These are phyloP conservation scores for Umbilicaria muhlenbergii DNA, from an alignment of 495 filamentous ascomycete species.

Conservation along the genomic window DNA sequence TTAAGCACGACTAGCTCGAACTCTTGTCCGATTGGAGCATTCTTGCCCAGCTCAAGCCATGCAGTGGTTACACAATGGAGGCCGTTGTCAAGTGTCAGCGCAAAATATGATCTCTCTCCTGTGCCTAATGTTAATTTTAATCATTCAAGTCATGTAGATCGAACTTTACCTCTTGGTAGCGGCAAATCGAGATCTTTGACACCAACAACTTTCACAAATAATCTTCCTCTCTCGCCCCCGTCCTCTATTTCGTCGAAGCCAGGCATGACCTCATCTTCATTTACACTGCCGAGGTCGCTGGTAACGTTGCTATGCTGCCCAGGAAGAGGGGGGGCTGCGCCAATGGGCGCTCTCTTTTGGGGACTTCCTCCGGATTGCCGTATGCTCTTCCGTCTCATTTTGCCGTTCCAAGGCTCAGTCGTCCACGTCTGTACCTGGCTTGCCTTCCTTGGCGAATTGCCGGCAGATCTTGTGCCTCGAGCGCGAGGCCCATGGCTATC, in stretches of 20 bases:
- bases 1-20: constrained; percentile 95
- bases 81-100: constrained; percentile 89
- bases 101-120: constrained; percentile 86
- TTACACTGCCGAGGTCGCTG: constrained; percentile 39
- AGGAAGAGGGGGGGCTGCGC: constrained; percentile 66
- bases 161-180: constrained; percentile 63
- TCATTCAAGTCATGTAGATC: background rate
- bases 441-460: constrained; percentile 57
- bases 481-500: constrained; percentile 38
- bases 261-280: constrained; percentile 38
- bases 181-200: constrained; percentile 91
- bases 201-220: constrained; percentile 95
- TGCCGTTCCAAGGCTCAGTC: constrained; percentile 88
- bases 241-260: constrained; percentile 48
- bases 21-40: constrained; percentile 91
- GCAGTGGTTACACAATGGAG: constrained; percentile 94
- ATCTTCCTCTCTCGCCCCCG: constrained; percentile 71
- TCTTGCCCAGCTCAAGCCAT: constrained; percentile 85
- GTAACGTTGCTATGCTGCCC: constrained; percentile 73
- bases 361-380: constrained; percentile 41
- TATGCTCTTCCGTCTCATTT: constrained; percentile 50
- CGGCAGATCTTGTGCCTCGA: constrained; percentile 44
- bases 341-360: constrained; percentile 45
- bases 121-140: constrained; percentile 16
- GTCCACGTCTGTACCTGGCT: constrained; percentile 80